Base-by-base conservation (phyloP, 176 grass and related monocot genomes). In the Tillandsia leiboldiana region DNA sequence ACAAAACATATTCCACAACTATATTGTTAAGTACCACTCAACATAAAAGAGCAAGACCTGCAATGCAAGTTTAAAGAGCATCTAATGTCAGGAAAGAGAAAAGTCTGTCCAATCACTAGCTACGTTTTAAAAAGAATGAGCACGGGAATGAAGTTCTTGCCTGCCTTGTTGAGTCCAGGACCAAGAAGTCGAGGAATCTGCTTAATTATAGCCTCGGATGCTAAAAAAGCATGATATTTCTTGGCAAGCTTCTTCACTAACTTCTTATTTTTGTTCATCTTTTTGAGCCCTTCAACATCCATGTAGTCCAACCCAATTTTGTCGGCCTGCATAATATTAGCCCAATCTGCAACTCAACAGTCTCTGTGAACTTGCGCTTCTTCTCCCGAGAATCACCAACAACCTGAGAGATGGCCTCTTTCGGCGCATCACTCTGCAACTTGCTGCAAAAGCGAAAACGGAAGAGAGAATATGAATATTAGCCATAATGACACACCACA, bases 211-310 rank as follows among this genome's bases (percentile, higher is more conserved):
- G 65, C 65, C 26, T 67, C 65, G 9, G 65, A 67, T 67, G 65
- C 65, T 8, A 67, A 14, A 49, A 67, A 67, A 9, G 65, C 65
- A 49, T 67, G 65, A 67, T 67, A 67, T 49, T 67, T 67, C 17
- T 67, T 67, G 33, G 65, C 65, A 67, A 67, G 65, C 13, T 67
- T 67, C 26, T 67, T 67, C 6, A 67, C 65, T 15, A 67, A 47
- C 65, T 67, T 67, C 65, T 67, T 67, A 49, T 67, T 67, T 47
- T 67, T 67, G 65, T 67, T 67, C 65, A 67, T 67, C 28, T 67
- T 67, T 33, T 67, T 67, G 9, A 67, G 65, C 33, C 65, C 65
- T 67, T 67, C 65, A 49, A 67, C 65, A 49, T 67, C 65, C 65
- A 67, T 49, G 33, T 67, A 67, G 6, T 67, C 65, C 65, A 67